Evolutionary conservation across 2,329 filamentous ascomycete genomes (phyloP).

Genomic region (Penicillium sp.): DNA sequence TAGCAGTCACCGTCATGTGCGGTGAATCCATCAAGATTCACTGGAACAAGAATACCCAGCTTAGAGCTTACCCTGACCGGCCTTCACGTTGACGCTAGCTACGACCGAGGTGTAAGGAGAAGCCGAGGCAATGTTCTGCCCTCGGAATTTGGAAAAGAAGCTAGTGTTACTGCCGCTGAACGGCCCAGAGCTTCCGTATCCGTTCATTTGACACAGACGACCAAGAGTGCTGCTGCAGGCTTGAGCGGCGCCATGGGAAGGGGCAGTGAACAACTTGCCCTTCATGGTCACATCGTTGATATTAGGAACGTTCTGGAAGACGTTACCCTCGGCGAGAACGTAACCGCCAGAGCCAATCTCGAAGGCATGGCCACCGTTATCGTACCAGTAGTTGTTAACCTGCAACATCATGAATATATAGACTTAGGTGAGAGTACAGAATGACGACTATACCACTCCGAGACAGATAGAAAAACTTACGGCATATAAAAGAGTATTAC

Average conservation of each 20-base stretch:
- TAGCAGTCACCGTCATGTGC: too few species aligned
- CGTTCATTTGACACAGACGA: conserved; percentile 48
- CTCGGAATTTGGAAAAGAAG: conserved; percentile 48
- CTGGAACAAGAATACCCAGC: not conserved
- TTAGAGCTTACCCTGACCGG: conserved; percentile 44
- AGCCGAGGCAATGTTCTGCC: conserved; percentile 49
- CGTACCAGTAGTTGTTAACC: conserved; percentile 32
- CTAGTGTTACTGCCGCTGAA: conserved; percentile 39
- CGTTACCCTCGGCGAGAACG: conserved; percentile 43
- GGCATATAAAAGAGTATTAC: conserved; percentile 30
- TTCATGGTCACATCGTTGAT: conserved; percentile 41
- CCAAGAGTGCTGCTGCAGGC: conserved; percentile 45
- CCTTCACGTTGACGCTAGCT: conserved; percentile 35
- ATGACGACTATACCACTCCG: too few species aligned
- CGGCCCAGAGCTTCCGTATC: conserved; percentile 34
- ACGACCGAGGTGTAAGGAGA: conserved; percentile 30
- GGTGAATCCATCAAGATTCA: too few species aligned
- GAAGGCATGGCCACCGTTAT: conserved; percentile 43
- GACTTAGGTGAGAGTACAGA: too few species aligned
- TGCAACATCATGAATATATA: too few species aligned
- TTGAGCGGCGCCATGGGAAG: conserved; percentile 31
- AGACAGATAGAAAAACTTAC: too few species aligned
- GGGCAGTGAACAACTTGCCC: conserved; percentile 35
- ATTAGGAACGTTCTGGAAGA: conserved; percentile 35
- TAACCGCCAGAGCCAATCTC: conserved; percentile 25